These are phyloP conservation scores for Erucastrum elatum DNA, from an alignment of 345 rosid species.

Conservation along the genomic window DNA sequence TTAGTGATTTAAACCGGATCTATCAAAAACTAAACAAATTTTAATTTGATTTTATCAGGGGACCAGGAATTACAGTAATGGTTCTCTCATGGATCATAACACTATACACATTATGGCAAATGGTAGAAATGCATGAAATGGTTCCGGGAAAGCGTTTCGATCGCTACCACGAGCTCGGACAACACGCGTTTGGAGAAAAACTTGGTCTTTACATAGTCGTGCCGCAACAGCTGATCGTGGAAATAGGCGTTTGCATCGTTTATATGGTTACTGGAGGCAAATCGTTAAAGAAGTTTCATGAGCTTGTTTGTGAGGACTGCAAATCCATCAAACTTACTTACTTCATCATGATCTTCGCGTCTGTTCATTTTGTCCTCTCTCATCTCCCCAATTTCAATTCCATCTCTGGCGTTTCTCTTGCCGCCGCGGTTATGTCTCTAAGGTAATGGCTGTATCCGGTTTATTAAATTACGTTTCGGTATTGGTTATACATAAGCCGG, in stretches of 20 bases:
- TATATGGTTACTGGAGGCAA: conserved; percentile 86
- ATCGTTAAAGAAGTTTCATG: conserved; percentile 63
- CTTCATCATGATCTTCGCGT: conserved; percentile 80
- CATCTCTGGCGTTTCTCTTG: conserved; percentile 72
- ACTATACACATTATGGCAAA: conserved; percentile 67
- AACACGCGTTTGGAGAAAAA: conserved; percentile 77
- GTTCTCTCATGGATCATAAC: conserved; percentile 38
- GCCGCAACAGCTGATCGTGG: conserved; percentile 72
- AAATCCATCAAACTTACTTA: conserved; percentile 53
- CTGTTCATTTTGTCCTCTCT: conserved; percentile 74
- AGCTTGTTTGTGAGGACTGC: conserved; percentile 42
- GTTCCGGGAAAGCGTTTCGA: conserved; percentile 72
- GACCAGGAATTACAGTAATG: conserved; percentile 33
- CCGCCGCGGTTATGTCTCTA: conserved; percentile 80
- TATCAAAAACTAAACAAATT: neutral
- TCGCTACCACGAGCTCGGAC: conserved; percentile 81
- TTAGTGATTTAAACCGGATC: neutral
- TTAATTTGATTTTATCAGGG: conserved; percentile 2
- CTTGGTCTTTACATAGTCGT: conserved; percentile 77
- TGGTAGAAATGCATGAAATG: conserved; percentile 94
- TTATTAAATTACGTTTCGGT: neutral
- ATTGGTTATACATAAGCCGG: neutral
- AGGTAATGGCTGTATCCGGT: conserved; percentile 42
- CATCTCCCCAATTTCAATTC: conserved; percentile 85
- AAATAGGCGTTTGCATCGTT: conserved; percentile 69